Evolutionary conservation across 352 stramenopile species (phyloP).

Genomic region (Globisporangium cystogenes): DNA sequence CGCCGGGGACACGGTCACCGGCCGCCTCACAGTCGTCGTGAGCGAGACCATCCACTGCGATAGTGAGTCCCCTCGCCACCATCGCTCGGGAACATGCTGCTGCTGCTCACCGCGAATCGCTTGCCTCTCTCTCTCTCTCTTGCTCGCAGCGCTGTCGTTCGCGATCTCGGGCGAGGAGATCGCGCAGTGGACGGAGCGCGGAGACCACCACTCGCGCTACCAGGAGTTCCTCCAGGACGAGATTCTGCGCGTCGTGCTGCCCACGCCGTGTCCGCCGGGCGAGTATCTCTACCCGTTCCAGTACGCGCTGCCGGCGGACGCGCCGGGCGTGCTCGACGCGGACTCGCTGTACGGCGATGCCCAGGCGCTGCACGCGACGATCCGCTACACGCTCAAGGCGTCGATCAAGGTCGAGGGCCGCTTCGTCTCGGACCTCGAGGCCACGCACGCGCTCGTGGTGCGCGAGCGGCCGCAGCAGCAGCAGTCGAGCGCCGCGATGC

Average conservation of each 20-base stretch:
- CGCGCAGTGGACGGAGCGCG: conserved; percentile 54
- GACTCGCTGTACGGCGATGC: conserved; percentile 44
- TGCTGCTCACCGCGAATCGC: too few species aligned
- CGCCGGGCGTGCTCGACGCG: conserved; percentile 54
- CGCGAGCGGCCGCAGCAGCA: conserved; percentile 24
- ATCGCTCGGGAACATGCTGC: too few species aligned
- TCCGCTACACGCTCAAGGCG: conserved; percentile 72
- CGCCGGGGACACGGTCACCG: conserved; percentile 47
- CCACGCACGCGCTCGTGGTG: conserved; percentile 43
- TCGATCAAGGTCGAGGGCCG: conserved; percentile 59
- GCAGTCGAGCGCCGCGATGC: conserved; percentile 14
- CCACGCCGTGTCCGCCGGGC: conserved; percentile 46
- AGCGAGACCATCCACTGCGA: conserved; percentile 49
- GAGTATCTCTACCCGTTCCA: conserved; percentile 70
- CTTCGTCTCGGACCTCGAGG: conserved; percentile 69
- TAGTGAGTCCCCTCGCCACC: conserved; percentile 38
- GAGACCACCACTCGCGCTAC: conserved; percentile 60
- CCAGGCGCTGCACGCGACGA: conserved; percentile 53
- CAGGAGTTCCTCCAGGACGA: conserved; percentile 63
- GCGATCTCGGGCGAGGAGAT: conserved; percentile 59
- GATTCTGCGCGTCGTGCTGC: conserved; percentile 41
- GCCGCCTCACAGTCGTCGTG: conserved; percentile 45
- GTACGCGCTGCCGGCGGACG: conserved; percentile 44
- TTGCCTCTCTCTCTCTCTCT: not conserved
- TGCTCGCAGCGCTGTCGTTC: conserved; percentile 37